Evolutionary conservation across 73 alveolate genomes (phyloP).

Genomic region (Paramecium caudatum): DNA sequence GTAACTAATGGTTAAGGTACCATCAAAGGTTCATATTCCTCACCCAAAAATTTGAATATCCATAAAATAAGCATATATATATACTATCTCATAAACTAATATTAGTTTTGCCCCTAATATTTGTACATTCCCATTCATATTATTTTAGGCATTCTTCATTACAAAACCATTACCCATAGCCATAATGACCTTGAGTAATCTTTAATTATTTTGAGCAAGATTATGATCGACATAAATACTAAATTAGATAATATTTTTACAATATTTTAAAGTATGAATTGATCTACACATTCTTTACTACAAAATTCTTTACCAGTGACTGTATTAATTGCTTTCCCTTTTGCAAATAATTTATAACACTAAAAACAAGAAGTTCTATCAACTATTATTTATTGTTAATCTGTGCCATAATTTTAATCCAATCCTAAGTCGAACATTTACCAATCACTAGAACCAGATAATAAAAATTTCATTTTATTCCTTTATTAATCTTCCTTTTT

Average conservation of each 20-base stretch:
- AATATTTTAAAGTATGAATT: neutral
- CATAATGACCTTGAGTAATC: neutral
- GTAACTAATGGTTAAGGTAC: constrained; percentile 82
- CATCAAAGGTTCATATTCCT: constrained; percentile 79
- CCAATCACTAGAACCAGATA: constrained; percentile 23
- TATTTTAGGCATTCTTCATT: neutral
- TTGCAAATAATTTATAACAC: constrained; percentile 37
- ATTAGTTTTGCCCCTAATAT: neutral
- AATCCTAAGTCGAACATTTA: neutral
- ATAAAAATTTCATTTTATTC: constrained; percentile 23
- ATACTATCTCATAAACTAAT: constrained; percentile 24
- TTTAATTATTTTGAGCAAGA: constrained; percentile 24
- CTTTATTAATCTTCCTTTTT: constrained; percentile 51
- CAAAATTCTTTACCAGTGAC: constrained; percentile 28
- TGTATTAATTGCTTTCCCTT: neutral
- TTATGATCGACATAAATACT: constrained; percentile 51
- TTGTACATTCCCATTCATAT: neutral
- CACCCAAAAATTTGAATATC: constrained; percentile 81
- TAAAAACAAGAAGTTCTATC: constrained; percentile 29
- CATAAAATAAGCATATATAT: neutral
- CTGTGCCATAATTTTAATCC: neutral
- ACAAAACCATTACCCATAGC: constrained; percentile 39
- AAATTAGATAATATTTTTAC: neutral
- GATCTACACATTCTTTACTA: neutral
- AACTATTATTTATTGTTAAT: neutral